Percentiles rank a stretch among this genome's conserved stretches.
Evolutionary conservation across 2,329 filamentous ascomycete genomes (phyloP).

Genomic region (Xylaria hypoxylon): DNA sequence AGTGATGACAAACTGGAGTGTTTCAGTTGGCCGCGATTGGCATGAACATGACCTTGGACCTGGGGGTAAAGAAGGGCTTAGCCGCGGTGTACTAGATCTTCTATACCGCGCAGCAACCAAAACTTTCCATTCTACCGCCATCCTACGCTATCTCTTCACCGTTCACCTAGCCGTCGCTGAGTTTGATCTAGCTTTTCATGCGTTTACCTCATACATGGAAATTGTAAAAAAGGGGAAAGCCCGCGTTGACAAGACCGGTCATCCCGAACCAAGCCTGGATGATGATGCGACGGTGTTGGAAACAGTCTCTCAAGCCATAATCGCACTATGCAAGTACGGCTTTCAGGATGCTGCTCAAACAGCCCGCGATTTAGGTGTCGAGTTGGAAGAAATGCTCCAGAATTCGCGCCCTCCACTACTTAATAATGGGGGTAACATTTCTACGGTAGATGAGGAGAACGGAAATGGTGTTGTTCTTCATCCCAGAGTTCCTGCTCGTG

Average conservation of each 20-base stretch:
- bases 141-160: constrained; percentile 86
- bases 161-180: constrained; percentile 90
- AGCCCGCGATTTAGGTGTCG: constrained; percentile 75
- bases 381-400: constrained; percentile 80
- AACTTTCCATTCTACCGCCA: constrained; percentile 93
- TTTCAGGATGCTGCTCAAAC: constrained; percentile 80
- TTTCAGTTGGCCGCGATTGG: constrained; percentile 85
- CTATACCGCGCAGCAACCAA: constrained; percentile 92
- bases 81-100: constrained; percentile 83
- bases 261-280: constrained; percentile 78
- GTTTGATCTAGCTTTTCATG: constrained; percentile 90
- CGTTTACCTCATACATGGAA: constrained; percentile 91
- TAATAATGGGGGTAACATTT: constrained; percentile 46
- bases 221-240: constrained; percentile 88
- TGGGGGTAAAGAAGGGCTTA: constrained; percentile 80
- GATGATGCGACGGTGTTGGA: constrained; percentile 80
- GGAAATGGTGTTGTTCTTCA: constrained; percentile 52
- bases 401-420: constrained; percentile 60
- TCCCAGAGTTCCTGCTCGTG: constrained; percentile 65
- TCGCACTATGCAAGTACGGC: constrained; percentile 85
- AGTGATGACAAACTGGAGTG: constrained; percentile 85
- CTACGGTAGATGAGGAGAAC: constrained; percentile 51
- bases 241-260: constrained; percentile 81
- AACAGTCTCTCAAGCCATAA: constrained; percentile 83
- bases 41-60: constrained; percentile 82